These are phyloP conservation scores for Alloteropsis semialata DNA, from an alignment of 176 grass and related monocot genomes.

Conservation along the genomic window DNA sequence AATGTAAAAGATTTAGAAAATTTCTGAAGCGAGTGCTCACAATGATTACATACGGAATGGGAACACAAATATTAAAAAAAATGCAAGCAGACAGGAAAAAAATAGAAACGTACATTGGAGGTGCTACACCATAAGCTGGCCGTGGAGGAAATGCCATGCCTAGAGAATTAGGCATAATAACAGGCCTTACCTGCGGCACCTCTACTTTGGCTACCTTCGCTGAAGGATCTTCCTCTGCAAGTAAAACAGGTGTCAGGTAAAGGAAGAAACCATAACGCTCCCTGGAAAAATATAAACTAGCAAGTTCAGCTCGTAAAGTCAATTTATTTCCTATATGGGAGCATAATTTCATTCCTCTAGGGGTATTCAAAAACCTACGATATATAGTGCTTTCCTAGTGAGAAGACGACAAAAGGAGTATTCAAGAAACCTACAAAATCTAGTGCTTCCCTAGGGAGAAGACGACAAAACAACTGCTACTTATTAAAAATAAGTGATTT, in stretches of 20 bases:
- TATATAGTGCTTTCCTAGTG: neutral
- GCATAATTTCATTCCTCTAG: neutral
- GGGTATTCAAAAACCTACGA: neutral
- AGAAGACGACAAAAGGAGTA: neutral
- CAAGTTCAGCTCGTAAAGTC: slow-evolving; percentile 1
- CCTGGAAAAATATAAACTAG: neutral
- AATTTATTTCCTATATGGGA: neutral
- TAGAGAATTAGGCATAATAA: slow-evolving; percentile 56
- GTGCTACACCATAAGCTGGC: slow-evolving; percentile 59
- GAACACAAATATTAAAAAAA: neutral
- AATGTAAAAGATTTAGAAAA: slow-evolving; percentile 14
- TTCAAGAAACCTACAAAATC: neutral
- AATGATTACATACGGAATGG: neutral
- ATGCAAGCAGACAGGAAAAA: slow-evolving; percentile 4
- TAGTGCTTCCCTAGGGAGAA: neutral
- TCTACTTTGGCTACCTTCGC: slow-evolving; percentile 78
- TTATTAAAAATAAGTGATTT: neutral
- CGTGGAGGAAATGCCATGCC: slow-evolving; percentile 60
- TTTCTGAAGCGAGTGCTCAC: neutral
- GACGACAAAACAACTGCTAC: neutral
- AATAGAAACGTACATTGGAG: slow-evolving; percentile 63
- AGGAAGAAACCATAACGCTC: neutral
- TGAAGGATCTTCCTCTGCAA: slow-evolving; percentile 81
- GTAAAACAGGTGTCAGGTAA: slow-evolving; percentile 17
- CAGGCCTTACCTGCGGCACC: slow-evolving; percentile 49